Evolutionary conservation across 1,284 basidiomycete genomes (phyloP).

Genomic region (Abortiporus biennis): DNA sequence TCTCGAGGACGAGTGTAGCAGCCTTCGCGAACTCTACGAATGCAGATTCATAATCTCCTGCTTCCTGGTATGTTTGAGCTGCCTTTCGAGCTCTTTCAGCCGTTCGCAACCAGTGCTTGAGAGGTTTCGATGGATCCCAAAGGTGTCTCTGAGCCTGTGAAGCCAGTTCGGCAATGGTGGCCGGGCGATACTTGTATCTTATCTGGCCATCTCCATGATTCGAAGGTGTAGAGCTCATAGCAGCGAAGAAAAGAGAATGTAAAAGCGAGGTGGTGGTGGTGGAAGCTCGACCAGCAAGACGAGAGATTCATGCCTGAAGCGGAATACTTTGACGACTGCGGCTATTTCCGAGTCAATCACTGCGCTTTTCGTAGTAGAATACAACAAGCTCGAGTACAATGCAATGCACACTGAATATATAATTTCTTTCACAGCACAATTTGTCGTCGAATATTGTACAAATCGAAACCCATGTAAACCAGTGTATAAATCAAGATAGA

Average conservation of each 20-base stretch:
- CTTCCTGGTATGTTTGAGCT: constrained; percentile 33
- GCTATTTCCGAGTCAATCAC: too few relatives aligned
- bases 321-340: too few relatives aligned
- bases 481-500: too few relatives aligned
- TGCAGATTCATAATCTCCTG: constrained; percentile 48
- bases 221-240: constrained; percentile 19
- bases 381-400: too few relatives aligned
- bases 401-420: too few relatives aligned
- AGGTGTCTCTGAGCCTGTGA: constrained; percentile 37
- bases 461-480: too few relatives aligned
- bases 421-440: too few relatives aligned
- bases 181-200: constrained; percentile 21
- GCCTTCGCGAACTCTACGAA: constrained; percentile 56
- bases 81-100: constrained; percentile 48
- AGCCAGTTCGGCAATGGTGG: constrained; percentile 53
- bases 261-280: constrained; percentile 4
- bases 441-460: too few relatives aligned
- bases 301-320: too few relatives aligned
- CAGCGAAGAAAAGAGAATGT: constrained; percentile 9
- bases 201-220: too few relatives aligned
- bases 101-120: constrained; percentile 49
- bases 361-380: too few relatives aligned
- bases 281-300: too few relatives aligned
- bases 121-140: constrained; percentile 38
- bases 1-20: constrained; percentile 59